phyloP scores from a whole-genome alignment of 192 early-diverging fungal genomes.

The Coemansia sp. region DNA sequence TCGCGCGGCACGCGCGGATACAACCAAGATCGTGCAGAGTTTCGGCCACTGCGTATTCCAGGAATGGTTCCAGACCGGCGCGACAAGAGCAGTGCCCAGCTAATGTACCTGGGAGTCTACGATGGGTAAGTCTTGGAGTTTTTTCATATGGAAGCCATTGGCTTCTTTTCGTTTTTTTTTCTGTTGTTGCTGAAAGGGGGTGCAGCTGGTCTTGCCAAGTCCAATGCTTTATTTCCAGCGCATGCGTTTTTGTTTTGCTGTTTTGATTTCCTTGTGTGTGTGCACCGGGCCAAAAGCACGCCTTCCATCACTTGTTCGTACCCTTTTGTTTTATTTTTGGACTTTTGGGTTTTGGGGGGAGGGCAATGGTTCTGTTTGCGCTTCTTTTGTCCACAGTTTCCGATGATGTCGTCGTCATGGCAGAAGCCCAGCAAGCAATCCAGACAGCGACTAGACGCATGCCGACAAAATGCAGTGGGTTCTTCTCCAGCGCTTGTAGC shows the following conservation, averaged over 20 bases:
- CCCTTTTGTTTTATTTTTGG: too few species aligned
- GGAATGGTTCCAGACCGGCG: constrained; percentile 48
- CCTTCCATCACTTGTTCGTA: too few species aligned
- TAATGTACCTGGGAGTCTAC: constrained; percentile 50
- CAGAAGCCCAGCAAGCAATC: too few species aligned
- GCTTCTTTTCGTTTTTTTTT: not conserved
- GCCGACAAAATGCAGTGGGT: too few species aligned
- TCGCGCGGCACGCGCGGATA: constrained; percentile 43
- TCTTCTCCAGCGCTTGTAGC: too few species aligned
- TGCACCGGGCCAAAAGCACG: not conserved
- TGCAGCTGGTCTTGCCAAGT: not conserved
- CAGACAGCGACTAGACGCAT: too few species aligned
- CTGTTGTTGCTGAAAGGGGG: not conserved
- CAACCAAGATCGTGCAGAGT: constrained; percentile 54
- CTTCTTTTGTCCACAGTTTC: too few species aligned
- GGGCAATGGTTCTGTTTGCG: too few species aligned
- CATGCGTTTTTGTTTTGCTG: not conserved
- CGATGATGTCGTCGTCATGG: too few species aligned
- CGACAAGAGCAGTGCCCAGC: constrained; percentile 48
- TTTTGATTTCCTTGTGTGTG: not conserved
- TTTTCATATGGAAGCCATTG: not conserved
- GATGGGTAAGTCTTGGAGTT: constrained; percentile 40
- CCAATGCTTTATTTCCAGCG: constrained; percentile 9
- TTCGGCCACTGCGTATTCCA: constrained; percentile 51
- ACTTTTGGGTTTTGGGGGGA: too few species aligned